Base-by-base conservation (phyloP, 2,329 filamentous ascomycete genomes). In the Calonectria pseudoreteaudii region DNA sequence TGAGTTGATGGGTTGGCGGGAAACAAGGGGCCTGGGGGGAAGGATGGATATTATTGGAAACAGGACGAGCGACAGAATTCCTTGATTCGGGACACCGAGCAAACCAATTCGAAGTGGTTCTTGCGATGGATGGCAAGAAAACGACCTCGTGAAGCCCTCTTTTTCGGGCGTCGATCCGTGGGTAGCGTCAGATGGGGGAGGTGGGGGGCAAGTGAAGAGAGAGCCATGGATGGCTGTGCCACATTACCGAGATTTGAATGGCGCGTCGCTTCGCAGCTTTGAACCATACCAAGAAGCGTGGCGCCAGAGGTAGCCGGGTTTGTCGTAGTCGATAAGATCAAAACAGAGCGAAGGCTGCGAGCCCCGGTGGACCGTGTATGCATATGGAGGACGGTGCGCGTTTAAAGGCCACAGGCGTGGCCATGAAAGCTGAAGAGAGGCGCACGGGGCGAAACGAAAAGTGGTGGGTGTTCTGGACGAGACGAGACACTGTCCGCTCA, bases 211-310 rank as follows among this genome's bases (percentile, higher is more conserved):
- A 47, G 44, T 14, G 23, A 31, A 66, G 50, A 38, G 68, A 34
- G 31, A 74, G 36, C 56, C 65, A 66, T 58, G 34, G 41, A 66
- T 50, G 62, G 47, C 49, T 49, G 58, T 58, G 69, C 65, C 36
- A 68, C 28, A 64, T 74, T 74, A 74, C 72, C 72, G 72, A 74
- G 69, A 74, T 74, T 74, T 74, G 70, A 30, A 74, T 72, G 69
- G 65, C 72, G 69, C 64, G 72, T 68, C 72, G 34, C 41, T 58
- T 73, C 26, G 50, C 23, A 70, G 47, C 30, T 41, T 53, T 60
- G 56, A 58, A 69, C 16, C 58, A 36, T 66, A 52, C 49, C 34
- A 58, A 50, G 30, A 66, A 66, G 68, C 71, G 69, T 52, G 66
- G 47, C 49, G 66, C 34, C 26, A 58, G 52, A 26, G 41, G 53